Base-by-base conservation (phyloP, 495 filamentous ascomycete species). In the Hypoxylon subgilvum region DNA sequence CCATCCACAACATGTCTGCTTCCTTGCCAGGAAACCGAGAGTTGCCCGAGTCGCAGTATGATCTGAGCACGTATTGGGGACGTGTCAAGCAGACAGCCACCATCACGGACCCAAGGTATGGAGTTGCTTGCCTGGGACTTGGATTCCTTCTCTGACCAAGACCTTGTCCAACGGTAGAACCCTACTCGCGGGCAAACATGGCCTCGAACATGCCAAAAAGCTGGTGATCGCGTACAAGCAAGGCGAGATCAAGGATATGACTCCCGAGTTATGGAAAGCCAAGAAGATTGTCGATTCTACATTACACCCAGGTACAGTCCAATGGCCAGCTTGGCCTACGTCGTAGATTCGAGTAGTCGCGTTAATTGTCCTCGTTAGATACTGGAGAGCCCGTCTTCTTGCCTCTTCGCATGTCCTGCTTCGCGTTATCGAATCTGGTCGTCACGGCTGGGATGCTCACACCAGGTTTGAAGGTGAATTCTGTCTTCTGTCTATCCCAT, bases 401-500 rank as follows among this genome's bases (percentile, higher is more conserved):
- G 4, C 94, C 95, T 14, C 97, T 97, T 71, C 86, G 94, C 64
- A 97, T 98, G 95, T 96, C 91, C 36, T 90, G 85, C 79, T 97
- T 96, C 71, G 90, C 95, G 46, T 77, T 97, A 38, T 91, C 91
- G 48, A 97, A 97, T 70, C 76, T 98, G 65, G 80, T 97, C 38
- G 93, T 97, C 45, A 98, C 94, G n/a, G 95, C 86, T 3, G 94
- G 95, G 66, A 98, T 97, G 95, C 85, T 98, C 45, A 94, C 92
- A 17, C 94, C 94, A 0, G 87, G 88, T 5, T 80, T 94, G 19
- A 72, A 81, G 58, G 87, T 88, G 77, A 16, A 77, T n/a, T 16
- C n/a, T n/a, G n/a, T n/a, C n/a, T n/a, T n/a, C n/a, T n/a, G n/a
- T n/a, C n/a, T n/a, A 8, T 27, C 23, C 23, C 23, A 27, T 27